These are phyloP conservation scores for Globisporangium rhizosaccharum DNA, from an alignment of 352 stramenopile species.

Conservation along the genomic window DNA sequence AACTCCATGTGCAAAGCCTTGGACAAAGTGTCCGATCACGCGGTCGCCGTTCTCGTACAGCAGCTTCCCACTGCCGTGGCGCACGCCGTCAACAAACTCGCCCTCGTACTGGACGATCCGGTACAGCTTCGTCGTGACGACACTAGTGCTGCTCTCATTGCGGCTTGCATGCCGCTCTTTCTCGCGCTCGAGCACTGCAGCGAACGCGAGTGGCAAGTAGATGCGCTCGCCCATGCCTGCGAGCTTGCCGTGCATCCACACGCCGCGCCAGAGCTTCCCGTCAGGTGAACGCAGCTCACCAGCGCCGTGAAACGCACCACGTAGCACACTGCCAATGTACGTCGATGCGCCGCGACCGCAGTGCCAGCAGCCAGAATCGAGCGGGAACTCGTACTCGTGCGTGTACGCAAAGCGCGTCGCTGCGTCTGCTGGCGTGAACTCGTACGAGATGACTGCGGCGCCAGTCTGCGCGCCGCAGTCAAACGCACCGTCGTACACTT, in stretches of 20 bases:
- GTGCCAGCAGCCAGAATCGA: conserved; percentile 52
- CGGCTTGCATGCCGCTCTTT: conserved; percentile 6
- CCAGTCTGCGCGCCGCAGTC: conserved; percentile 38
- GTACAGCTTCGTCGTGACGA: conserved; percentile 28
- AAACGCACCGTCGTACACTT: conserved; percentile 53
- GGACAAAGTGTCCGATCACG: conserved; percentile 34
- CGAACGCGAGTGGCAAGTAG: conserved; percentile 43
- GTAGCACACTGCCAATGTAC: conserved; percentile 49
- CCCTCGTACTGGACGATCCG: conserved; percentile 51
- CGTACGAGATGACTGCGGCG: conserved; percentile 32
- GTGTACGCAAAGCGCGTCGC: conserved; percentile 34
- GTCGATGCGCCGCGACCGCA: conserved; percentile 40
- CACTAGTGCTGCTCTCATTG: not conserved
- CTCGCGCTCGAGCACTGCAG: conserved; percentile 32
- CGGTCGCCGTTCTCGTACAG: conserved; percentile 57
- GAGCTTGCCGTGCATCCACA: conserved; percentile 49
- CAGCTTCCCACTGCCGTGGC: conserved; percentile 40
- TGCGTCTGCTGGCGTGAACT: conserved; percentile 23
- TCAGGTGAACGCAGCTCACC: conserved; percentile 50
- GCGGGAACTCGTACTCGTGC: conserved; percentile 65
- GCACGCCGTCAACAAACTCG: conserved; percentile 34
- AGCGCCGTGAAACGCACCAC: conserved; percentile 56
- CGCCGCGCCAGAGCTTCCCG: conserved; percentile 43
- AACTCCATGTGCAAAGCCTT: conserved; percentile 42
- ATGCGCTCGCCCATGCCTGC: conserved; percentile 39